Percentiles rank a stretch among this genome's conserved stretches.
Evolutionary conservation across 345 rosid genomes (phyloP).

Genomic region (Linum lewisii): DNA sequence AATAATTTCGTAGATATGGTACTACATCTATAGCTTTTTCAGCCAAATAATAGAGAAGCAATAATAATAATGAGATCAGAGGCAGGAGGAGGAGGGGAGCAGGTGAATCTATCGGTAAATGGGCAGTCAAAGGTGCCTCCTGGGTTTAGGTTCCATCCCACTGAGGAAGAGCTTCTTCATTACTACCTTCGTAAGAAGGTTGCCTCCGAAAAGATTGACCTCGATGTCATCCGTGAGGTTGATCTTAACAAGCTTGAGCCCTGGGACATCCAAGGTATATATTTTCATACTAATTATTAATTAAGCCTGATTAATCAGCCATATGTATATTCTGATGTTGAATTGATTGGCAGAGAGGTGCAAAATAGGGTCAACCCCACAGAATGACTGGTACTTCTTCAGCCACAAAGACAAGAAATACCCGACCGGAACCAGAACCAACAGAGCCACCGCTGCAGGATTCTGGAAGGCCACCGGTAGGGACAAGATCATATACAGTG

Average conservation of each 20-base stretch:
- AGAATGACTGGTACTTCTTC: slow-evolving; percentile 96
- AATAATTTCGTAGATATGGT: no score
- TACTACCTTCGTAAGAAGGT: slow-evolving; percentile 91
- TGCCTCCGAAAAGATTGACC: slow-evolving; percentile 72
- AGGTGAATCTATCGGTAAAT: slow-evolving; percentile 73
- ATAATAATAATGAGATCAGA: background rate
- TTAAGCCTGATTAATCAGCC: background rate
- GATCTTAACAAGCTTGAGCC: slow-evolving; percentile 99
- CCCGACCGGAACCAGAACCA: slow-evolving; percentile 92
- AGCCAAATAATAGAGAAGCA: background rate
- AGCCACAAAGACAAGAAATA: slow-evolving; percentile 98
- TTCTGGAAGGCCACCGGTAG: slow-evolving; percentile 99
- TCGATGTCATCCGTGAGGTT: slow-evolving; percentile 92
- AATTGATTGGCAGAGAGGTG: slow-evolving; percentile 50
- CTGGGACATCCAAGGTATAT: slow-evolving; percentile 93
- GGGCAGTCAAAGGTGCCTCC: slow-evolving; percentile 97
- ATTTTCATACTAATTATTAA: background rate
- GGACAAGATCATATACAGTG: slow-evolving; percentile 77
- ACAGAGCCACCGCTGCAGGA: slow-evolving; percentile 86
- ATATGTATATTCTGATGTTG: background rate
- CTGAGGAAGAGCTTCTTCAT: slow-evolving; percentile 94
- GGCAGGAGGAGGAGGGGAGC: background rate
- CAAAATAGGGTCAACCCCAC: slow-evolving; percentile 85
- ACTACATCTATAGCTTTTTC: no score
- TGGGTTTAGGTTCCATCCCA: slow-evolving; percentile 96